These are phyloP conservation scores for Cyclostephanos tholiformis DNA, from an alignment of 108 stramenopile genomes.

Conservation along the genomic window DNA sequence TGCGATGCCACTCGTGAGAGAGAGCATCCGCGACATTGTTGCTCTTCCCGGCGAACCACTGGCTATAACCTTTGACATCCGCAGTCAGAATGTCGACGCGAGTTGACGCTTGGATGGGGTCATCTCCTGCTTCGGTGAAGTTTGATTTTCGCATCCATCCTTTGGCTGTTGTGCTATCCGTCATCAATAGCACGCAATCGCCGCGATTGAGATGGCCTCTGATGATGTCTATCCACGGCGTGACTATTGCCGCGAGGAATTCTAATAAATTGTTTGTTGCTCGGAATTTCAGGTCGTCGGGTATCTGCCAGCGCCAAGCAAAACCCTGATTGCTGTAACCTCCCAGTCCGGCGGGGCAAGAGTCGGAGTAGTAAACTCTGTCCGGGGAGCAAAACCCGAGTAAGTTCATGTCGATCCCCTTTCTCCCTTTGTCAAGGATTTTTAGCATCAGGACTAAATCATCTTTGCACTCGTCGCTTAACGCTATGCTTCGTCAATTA, in stretches of 20 bases:
- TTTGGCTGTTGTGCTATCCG: no score
- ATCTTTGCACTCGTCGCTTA: background rate
- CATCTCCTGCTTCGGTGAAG: conserved; percentile 10
- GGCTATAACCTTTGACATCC: conserved; percentile 2
- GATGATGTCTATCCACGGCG: conserved; percentile 14
- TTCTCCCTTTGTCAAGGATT: no score
- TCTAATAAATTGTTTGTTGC: conserved; percentile 16
- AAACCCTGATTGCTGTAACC: background rate
- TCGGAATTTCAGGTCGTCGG: conserved; percentile 6
- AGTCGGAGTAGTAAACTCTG: no score
- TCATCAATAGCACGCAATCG: no score
- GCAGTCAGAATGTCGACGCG: background rate
- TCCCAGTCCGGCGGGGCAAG: background rate
- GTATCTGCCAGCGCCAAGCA: conserved; percentile 9
- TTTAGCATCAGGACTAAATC: background rate
- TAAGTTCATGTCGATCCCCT: no score
- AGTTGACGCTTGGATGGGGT: conserved; percentile 20
- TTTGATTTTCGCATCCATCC: no score
- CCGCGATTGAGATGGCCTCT: background rate
- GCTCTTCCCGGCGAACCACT: conserved; percentile 21
- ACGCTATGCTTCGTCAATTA: no score
- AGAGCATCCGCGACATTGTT: conserved; percentile 22
- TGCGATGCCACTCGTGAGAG: no score
- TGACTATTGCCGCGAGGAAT: conserved; percentile 7
- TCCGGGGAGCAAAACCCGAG: no score